These are phyloP conservation scores for Oenanthe javanica DNA, from an alignment of 140 eudicot genomes.

Conservation along the genomic window DNA sequence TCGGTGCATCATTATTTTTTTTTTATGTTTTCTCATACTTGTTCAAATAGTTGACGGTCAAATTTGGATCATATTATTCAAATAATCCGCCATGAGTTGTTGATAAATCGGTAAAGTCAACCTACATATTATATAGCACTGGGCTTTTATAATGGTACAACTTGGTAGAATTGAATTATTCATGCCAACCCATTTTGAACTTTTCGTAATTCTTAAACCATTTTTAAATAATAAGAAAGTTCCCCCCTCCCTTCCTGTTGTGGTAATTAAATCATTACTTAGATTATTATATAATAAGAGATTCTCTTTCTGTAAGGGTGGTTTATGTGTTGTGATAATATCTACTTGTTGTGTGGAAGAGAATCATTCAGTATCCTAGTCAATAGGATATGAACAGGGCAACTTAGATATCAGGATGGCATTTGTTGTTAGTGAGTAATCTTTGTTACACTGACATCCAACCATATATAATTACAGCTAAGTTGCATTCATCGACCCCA, in stretches of 20 bases:
- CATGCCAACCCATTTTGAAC: slow-evolving; percentile 8
- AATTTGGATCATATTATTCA: neutral
- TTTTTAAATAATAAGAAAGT: neutral
- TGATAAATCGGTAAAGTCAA: neutral
- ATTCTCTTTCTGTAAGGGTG: neutral
- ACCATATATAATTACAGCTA: neutral
- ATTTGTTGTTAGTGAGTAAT: neutral
- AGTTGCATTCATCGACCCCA: neutral
- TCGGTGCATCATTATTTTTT: neutral
- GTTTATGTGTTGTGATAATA: neutral
- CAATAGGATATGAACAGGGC: neutral
- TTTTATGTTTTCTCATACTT: neutral
- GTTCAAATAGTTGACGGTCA: neutral
- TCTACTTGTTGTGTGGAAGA: neutral
- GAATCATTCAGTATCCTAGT: neutral
- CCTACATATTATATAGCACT: neutral
- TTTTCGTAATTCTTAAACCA: neutral
- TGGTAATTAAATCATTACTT: neutral
- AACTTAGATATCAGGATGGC: neutral
- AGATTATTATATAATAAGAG: neutral
- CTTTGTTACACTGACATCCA: neutral
- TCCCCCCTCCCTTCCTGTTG: neutral
- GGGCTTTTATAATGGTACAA: neutral
- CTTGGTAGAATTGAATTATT: slow-evolving; percentile 5
- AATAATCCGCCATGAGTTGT: neutral